Evolutionary conservation across 805 yeast genomes (phyloP).

Genomic region (Saturnispora mendoncae): DNA sequence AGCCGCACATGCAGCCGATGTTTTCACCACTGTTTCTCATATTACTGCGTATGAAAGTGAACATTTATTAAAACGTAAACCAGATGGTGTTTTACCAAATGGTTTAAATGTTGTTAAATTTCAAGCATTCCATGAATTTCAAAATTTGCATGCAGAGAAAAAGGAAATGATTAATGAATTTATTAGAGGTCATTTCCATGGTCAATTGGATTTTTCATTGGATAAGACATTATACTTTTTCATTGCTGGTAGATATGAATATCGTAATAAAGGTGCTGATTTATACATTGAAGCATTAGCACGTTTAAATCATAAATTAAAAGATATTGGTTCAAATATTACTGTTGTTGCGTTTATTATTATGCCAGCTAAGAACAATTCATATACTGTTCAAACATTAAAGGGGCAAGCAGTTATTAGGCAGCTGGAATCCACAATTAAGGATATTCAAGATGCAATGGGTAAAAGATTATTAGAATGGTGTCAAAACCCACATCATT

Average conservation of each 20-base stretch:
- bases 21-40: conserved; percentile 93
- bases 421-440: conserved; percentile 81
- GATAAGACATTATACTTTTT: conserved; percentile 92
- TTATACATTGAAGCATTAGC: conserved; percentile 90
- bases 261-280: conserved; percentile 93
- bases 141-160: conserved; percentile 85
- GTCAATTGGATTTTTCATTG: conserved; percentile 88
- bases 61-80: conserved; percentile 86
- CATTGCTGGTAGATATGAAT: conserved; percentile 96
- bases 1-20: conserved; percentile 93
- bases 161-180: conserved; percentile 91
- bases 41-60: conserved; percentile 96
- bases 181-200: conserved; percentile 94
- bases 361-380: conserved; percentile 94
- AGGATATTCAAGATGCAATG: conserved; percentile 77
- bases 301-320: conserved; percentile 78
- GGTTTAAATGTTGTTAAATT: conserved; percentile 94
- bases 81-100: conserved; percentile 96
- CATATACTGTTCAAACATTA: conserved; percentile 91
- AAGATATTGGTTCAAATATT: conserved; percentile 72
- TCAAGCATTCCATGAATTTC: conserved; percentile 97
- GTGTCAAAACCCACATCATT: conserved; percentile 46
- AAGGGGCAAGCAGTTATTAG: conserved; percentile 94
- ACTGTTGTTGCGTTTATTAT: conserved; percentile 95
- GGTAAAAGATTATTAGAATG: conserved; percentile 86